These are phyloP conservation scores for Berberis thunbergii DNA, from an alignment of 164 flowering plant species.

Conservation along the genomic window DNA sequence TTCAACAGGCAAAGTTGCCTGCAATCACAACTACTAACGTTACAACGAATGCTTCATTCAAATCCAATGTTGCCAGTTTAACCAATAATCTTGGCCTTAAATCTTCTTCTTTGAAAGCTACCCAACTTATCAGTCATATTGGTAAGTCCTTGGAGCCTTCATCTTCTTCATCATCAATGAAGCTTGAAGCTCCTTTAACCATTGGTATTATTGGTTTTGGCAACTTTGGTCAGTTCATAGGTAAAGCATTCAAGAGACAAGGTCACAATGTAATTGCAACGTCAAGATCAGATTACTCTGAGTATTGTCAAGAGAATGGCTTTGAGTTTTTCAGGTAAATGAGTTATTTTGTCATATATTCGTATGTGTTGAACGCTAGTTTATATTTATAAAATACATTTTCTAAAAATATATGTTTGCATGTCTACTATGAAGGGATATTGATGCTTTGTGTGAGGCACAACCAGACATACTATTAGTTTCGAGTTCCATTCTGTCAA, in stretches of 20 bases:
- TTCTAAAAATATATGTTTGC: too few species aligned
- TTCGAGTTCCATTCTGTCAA: conserved; percentile 27
- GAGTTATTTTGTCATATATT: too few species aligned
- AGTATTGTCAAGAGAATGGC: conserved; percentile 16
- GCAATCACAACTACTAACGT: neutral
- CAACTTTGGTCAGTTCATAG: conserved; percentile 30
- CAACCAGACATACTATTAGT: conserved; percentile 26
- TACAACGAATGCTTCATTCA: neutral
- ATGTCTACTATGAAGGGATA: conserved; percentile 6
- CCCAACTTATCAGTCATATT: neutral
- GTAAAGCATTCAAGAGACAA: conserved; percentile 18
- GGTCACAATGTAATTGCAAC: conserved; percentile 27
- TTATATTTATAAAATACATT: neutral
- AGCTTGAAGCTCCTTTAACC: conserved; percentile 5
- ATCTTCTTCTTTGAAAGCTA: neutral
- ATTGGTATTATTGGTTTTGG: conserved; percentile 26
- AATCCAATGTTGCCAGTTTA: neutral
- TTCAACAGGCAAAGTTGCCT: neutral
- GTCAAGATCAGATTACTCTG: conserved; percentile 25
- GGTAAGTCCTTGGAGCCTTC: neutral
- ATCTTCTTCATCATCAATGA: neutral
- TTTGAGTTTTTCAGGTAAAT: conserved; percentile 17
- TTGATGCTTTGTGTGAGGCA: conserved; percentile 23
- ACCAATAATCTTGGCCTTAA: neutral
- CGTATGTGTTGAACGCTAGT: too few species aligned